These are phyloP conservation scores for Gossypium herbaceum DNA, from an alignment of 345 rosid genomes.

Conservation along the genomic window DNA sequence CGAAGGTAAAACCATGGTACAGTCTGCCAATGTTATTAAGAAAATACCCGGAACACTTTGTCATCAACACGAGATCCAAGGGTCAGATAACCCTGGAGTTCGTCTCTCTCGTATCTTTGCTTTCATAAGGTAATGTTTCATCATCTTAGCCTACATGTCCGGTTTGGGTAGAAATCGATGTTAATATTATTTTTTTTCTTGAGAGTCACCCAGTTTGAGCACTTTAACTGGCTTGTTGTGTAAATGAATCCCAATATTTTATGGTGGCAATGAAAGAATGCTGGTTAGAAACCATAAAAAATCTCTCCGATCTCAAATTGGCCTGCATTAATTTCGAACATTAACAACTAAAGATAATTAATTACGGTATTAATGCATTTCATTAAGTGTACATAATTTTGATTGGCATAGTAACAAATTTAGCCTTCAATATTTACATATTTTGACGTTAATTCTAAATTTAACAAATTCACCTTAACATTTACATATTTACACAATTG, in stretches of 20 bases:
- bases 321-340: too few relatives aligned
- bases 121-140: constrained; percentile 9
- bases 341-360: too few relatives aligned
- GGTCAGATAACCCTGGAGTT: constrained; percentile 68
- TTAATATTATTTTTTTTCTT: neutral
- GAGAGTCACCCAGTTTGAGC: neutral
- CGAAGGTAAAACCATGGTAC: constrained; percentile 89
- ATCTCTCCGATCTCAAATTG: too few relatives aligned
- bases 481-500: too few relatives aligned
- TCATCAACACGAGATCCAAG: constrained; percentile 85
- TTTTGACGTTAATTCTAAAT: too few relatives aligned
- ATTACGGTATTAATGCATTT: too few relatives aligned
- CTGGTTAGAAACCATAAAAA: neutral
- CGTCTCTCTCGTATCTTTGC: constrained; percentile 85
- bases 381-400: too few relatives aligned
- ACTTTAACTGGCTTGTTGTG: neutral
- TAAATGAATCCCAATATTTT: neutral
- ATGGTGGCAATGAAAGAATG: neutral
- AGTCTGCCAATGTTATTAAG: constrained; percentile 77
- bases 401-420: too few relatives aligned
- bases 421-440: too few relatives aligned
- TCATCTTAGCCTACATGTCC: neutral
- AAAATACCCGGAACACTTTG: constrained; percentile 91
- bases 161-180: neutral
- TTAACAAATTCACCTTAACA: too few relatives aligned